phyloP scores from a whole-genome alignment of 305 asterid genomes.

The Solanum hybrid region DNA sequence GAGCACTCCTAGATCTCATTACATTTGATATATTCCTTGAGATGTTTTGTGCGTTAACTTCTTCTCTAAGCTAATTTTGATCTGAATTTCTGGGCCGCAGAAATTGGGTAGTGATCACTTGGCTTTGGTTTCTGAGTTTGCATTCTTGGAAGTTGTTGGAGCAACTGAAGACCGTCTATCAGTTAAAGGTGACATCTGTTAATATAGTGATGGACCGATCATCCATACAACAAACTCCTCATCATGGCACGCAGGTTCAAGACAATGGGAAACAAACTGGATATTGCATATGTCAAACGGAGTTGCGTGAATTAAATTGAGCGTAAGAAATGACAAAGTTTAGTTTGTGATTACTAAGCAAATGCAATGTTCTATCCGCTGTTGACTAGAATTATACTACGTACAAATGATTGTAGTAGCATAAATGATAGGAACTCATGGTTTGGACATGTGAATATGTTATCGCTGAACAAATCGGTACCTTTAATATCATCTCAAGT shows the following conservation, averaged over 20 bases:
- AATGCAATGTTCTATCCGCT: neutral
- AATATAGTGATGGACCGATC: neutral
- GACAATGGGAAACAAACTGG: neutral
- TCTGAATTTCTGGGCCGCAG: conserved; percentile 8
- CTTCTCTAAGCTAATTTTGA: neutral
- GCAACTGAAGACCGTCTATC: neutral
- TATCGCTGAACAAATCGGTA: neutral
- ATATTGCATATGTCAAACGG: neutral
- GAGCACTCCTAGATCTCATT: neutral
- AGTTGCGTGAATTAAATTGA: neutral
- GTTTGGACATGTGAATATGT: neutral
- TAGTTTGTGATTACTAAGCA: neutral
- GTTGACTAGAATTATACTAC: neutral
- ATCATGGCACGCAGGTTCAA: neutral
- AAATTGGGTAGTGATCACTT: conserved; percentile 31
- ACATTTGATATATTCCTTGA: neutral
- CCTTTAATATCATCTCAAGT: neutral
- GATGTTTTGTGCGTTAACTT: neutral
- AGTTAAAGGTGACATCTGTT: neutral
- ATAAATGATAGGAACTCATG: neutral
- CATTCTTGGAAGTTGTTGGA: conserved; percentile 4
- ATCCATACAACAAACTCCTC: neutral
- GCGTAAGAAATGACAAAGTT: neutral
- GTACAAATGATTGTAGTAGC: neutral
- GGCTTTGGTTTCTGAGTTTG: conserved; percentile 30